Conservation (phyloP, 129 eudicot genomes). For the Solidago caesia region DNA sequence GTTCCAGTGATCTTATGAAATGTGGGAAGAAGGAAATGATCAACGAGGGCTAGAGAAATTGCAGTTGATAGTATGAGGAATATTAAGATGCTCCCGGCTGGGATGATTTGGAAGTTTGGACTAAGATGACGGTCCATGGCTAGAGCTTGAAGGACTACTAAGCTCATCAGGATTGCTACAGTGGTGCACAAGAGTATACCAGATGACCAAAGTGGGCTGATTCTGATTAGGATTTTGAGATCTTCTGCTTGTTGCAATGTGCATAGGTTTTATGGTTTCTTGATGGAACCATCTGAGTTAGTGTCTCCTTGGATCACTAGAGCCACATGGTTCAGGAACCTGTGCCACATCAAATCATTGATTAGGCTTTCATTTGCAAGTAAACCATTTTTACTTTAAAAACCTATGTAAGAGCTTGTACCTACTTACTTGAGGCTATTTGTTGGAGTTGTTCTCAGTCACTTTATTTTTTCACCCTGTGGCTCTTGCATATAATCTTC, state of each 20-base stretch:
- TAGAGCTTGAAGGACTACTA: constrained; percentile 55
- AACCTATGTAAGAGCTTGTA: background rate
- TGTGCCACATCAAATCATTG: too few species aligned
- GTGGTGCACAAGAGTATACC: constrained; percentile 49
- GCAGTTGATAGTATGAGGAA: constrained; percentile 40
- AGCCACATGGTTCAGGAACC: constrained; percentile 41
- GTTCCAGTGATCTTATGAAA: background rate
- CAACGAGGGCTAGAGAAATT: constrained; percentile 34
- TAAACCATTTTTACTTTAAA: too few species aligned
- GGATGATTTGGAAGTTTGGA: constrained; percentile 43
- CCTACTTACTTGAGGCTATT: background rate
- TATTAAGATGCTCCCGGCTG: constrained; percentile 52
- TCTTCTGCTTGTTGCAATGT: constrained; percentile 47
- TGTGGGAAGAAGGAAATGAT: constrained; percentile 36
- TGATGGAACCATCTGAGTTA: constrained; percentile 4
- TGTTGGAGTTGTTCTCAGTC: background rate
- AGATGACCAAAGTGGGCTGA: constrained; percentile 45
- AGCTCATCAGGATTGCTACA: constrained; percentile 43
- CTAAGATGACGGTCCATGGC: constrained; percentile 51
- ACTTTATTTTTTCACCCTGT: background rate
- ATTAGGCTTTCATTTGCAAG: too few species aligned
- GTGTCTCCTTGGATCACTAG: constrained; percentile 14
- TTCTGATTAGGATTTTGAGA: constrained; percentile 39
- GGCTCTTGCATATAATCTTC: background rate
- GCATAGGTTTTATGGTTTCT: constrained; percentile 41